phyloP scores from a whole-genome alignment of 1,284 basidiomycete genomes.

The Fomes fomentarius region DNA sequence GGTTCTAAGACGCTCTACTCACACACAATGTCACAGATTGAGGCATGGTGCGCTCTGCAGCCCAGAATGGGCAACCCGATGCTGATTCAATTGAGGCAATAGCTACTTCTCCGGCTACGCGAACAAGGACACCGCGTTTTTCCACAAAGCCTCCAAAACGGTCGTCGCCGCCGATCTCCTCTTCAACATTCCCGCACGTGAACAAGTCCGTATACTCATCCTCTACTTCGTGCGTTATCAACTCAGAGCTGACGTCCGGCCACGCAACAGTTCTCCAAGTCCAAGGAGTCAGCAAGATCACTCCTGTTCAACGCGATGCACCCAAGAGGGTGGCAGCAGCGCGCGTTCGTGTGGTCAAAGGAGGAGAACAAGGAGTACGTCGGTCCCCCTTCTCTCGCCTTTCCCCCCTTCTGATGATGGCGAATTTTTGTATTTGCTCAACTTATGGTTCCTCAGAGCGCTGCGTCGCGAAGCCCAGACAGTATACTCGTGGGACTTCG shows the following conservation, averaged over 20 bases:
- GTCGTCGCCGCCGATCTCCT: slow-evolving; percentile 89
- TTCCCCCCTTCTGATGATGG: no score
- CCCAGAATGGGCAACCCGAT: no score
- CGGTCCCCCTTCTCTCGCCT: neutral
- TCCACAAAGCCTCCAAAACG: slow-evolving; percentile 78
- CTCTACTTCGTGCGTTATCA: slow-evolving; percentile 3
- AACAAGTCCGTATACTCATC: slow-evolving; percentile 62
- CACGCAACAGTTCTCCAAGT: slow-evolving; percentile 50
- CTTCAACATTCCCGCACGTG: slow-evolving; percentile 86
- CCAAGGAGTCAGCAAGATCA: slow-evolving; percentile 41
- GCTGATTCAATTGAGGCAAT: no score
- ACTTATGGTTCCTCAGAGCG: slow-evolving; percentile 45
- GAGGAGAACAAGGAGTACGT: slow-evolving; percentile 58
- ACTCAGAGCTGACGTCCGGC: neutral
- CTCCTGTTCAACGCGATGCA: neutral
- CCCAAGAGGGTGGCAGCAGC: slow-evolving; percentile 2
- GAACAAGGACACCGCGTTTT: slow-evolving; percentile 91
- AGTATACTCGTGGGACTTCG: slow-evolving; percentile 85
- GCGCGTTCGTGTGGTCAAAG: neutral
- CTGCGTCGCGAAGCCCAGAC: slow-evolving; percentile 74
- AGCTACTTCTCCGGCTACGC: slow-evolving; percentile 83
- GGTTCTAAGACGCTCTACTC: neutral
- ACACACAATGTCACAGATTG: slow-evolving; percentile 43
- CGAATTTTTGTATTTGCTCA: neutral
- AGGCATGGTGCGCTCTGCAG: slow-evolving; percentile 53